These are phyloP conservation scores for Clitoria ternatea DNA, from an alignment of 306 rosid genomes.

Conservation along the genomic window DNA sequence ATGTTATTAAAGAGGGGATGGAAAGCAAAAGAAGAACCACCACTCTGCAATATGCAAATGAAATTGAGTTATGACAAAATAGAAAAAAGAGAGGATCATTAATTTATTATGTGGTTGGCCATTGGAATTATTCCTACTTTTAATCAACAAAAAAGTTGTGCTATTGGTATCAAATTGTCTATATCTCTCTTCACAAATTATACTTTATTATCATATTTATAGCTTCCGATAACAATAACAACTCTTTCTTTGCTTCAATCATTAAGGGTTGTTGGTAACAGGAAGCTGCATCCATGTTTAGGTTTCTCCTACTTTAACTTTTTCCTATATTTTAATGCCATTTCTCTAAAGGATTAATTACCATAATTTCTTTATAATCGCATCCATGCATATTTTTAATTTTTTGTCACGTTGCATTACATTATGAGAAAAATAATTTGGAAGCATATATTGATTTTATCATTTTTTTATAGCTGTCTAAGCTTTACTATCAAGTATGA, in stretches of 20 bases:
- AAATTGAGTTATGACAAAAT: not conserved
- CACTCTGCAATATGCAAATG: conserved; percentile 2
- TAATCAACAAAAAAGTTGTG: conserved; percentile 9
- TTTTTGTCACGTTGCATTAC: not conserved
- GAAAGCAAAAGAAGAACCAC: conserved; percentile 8
- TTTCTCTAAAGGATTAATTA: not conserved
- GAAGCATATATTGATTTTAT: not conserved
- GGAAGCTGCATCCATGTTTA: conserved; percentile 20
- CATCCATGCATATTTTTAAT: not conserved
- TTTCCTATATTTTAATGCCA: not conserved
- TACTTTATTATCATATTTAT: not conserved
- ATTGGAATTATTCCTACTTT: conserved; percentile 18
- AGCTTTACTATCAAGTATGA: not conserved
- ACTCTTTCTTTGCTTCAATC: conserved; percentile 4
- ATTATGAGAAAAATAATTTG: not conserved
- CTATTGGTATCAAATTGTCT: conserved; percentile 20
- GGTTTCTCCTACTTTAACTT: conserved; percentile 7
- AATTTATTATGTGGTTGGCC: conserved; percentile 12
- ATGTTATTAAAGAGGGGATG: not conserved
- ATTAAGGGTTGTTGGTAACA: conserved; percentile 3
- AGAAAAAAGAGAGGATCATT: not conserved
- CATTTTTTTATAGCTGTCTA: not conserved
- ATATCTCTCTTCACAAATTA: not conserved
- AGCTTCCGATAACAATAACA: not conserved
- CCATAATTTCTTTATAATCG: not conserved